Evolutionary conservation across 257 asterid species (phyloP).

Genomic region (Ocimum tenuiflorum): DNA sequence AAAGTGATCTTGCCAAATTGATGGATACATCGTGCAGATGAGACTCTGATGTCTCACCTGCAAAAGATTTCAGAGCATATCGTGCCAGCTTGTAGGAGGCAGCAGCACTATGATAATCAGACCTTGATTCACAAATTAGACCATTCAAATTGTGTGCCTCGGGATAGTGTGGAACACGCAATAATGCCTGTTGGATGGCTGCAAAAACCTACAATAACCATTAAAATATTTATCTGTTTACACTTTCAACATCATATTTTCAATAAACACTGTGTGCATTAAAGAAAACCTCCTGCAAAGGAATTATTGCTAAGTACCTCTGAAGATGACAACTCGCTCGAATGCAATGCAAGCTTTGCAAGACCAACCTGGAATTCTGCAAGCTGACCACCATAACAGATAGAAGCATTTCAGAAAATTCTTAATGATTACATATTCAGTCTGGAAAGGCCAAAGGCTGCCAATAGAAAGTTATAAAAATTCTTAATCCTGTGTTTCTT

Average conservation of each 20-base stretch:
- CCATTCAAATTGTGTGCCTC: slow-evolving; percentile 93
- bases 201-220: slow-evolving; percentile 61
- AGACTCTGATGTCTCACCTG: slow-evolving; percentile 38
- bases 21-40: slow-evolving; percentile 47
- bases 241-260: slow-evolving; percentile 16
- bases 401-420: slow-evolving; percentile 17
- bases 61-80: slow-evolving; percentile 43
- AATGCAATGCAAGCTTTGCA: slow-evolving; percentile 70
- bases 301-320: slow-evolving; percentile 48
- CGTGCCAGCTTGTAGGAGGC: slow-evolving; percentile 75
- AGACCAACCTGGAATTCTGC: slow-evolving; percentile 93
- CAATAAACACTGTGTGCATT: neutral
- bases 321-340: slow-evolving; percentile 57
- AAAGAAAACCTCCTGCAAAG: slow-evolving; percentile 15
- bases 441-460: neutral
- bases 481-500: neutral
- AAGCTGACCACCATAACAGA: slow-evolving; percentile 46
- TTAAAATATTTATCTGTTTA: neutral
- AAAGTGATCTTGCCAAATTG: slow-evolving; percentile 83
- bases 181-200: slow-evolving; percentile 81
- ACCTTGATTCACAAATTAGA: slow-evolving; percentile 77
- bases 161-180: slow-evolving; percentile 78
- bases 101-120: slow-evolving; percentile 70
- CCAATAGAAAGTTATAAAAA: slow-evolving; percentile 8
- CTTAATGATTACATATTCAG: neutral